Percentiles rank a stretch among this genome's conserved stretches.
Conservation (phyloP, 1,284 basidiomycete genomes). For the Trichosporon asahii region DNA sequence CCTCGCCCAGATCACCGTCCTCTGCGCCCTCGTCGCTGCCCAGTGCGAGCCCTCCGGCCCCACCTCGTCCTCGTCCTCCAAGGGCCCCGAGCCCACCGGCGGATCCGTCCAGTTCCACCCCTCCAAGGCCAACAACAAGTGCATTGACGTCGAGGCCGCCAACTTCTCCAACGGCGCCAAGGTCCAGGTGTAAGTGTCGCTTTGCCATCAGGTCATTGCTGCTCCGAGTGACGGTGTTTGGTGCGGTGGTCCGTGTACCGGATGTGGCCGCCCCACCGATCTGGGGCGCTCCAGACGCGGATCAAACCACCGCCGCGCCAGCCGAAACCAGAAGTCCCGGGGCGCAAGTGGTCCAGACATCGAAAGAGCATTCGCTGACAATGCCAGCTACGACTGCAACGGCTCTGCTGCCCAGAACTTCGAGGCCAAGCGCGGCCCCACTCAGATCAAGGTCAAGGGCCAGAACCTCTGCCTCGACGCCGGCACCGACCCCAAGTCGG, state of each 20-base stretch:
- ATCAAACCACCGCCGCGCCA: not conserved
- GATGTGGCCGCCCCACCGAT: not conserved
- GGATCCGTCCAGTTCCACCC: conserved; percentile 18
- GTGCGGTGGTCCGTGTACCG: not conserved
- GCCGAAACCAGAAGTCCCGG: not conserved
- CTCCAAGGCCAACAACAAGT: conserved; percentile 17
- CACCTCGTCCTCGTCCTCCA: conserved; percentile 15
- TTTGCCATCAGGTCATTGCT: no score
- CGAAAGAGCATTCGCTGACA: not conserved
- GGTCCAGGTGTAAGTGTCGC: conserved; percentile 23
- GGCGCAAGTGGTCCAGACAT: not conserved
- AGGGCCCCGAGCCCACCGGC: conserved; percentile 16
- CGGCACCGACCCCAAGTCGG: conserved; percentile 24
- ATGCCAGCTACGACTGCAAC: conserved; percentile 26
- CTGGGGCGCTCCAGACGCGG: not conserved
- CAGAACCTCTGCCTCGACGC: conserved; percentile 42
- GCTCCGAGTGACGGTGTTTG: not conserved
- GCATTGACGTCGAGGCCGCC: conserved; percentile 23
- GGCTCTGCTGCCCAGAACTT: conserved; percentile 23
- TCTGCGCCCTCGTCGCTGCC: conserved; percentile 17
- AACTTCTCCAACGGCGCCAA: conserved; percentile 27
- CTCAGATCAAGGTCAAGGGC: conserved; percentile 26
- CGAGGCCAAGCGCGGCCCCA: conserved; percentile 17
- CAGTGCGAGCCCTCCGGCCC: conserved; percentile 19
- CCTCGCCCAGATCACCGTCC: conserved; percentile 18